phyloP scores from a whole-genome alignment of 2,329 filamentous ascomycete genomes.

The Penicillium brevicompactum region DNA sequence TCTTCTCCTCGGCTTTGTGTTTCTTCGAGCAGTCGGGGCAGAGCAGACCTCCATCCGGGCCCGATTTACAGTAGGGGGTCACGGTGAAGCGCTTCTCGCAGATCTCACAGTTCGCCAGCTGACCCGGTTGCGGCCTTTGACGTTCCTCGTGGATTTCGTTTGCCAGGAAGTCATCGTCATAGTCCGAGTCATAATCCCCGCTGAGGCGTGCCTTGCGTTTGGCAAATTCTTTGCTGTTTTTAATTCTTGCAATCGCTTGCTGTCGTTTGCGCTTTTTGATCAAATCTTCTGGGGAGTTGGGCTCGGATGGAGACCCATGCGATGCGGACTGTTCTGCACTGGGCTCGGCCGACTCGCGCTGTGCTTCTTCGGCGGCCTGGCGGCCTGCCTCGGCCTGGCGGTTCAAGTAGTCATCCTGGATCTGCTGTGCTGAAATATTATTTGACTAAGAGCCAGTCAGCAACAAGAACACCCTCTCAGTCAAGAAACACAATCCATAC shows the following conservation, averaged over 20 bases:
- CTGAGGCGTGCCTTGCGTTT: conserved; percentile 46
- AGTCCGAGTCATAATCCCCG: conserved; percentile 48
- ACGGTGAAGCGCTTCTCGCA: conserved; percentile 91
- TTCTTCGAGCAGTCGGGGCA: conserved; percentile 81
- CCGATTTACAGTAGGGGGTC: conserved; percentile 81
- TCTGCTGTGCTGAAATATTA: conserved; percentile 67
- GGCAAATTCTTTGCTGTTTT: conserved; percentile 54
- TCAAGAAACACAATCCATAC: conserved; percentile 41
- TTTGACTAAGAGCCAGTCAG: conserved; percentile 50
- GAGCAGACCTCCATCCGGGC: conserved; percentile 80
- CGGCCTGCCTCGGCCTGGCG: conserved; percentile 53
- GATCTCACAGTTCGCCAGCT: conserved; percentile 83
- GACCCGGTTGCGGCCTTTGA: conserved; percentile 67
- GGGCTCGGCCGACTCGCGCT: conserved; percentile 35
- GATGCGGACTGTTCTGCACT: conserved; percentile 36
- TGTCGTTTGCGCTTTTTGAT: conserved; percentile 60
- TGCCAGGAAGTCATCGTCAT: conserved; percentile 48
- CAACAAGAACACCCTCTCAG: not conserved
- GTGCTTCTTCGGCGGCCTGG: conserved; percentile 33
- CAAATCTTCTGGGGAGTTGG: conserved; percentile 37
- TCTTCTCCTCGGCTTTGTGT: conserved; percentile 66
- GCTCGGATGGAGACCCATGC: conserved; percentile 23
- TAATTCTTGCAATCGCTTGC: conserved; percentile 51
- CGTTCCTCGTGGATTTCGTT: conserved; percentile 60
- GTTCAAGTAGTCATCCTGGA: conserved; percentile 60